A percentile compares a stretch with the other conserved stretches of the same genome.
Conservation (phyloP, 805 yeast genomes). For the Candida patagonica region DNA sequence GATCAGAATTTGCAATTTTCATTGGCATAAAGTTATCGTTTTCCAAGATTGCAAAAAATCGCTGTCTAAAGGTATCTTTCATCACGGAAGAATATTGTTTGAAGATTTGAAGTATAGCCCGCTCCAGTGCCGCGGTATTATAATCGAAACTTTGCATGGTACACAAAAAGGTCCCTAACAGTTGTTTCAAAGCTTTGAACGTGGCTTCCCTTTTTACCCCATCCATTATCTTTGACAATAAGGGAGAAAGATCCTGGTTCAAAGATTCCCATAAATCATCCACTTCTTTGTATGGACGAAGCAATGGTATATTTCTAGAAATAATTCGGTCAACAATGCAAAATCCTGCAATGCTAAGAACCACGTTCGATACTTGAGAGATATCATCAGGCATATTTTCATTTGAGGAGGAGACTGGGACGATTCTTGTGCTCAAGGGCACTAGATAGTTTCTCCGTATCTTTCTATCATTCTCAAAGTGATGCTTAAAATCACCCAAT, state of each 20-base stretch:
- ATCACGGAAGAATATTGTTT: constrained; percentile 50
- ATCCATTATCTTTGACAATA: constrained; percentile 28
- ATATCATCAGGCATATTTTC: constrained; percentile 42
- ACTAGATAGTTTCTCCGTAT: constrained; percentile 62
- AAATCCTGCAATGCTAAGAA: constrained; percentile 58
- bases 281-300: constrained; percentile 51
- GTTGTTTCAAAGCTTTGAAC: constrained; percentile 46
- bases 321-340: constrained; percentile 67
- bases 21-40: constrained; percentile 89
- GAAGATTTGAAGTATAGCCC: constrained; percentile 50
- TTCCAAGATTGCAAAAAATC: constrained; percentile 53
- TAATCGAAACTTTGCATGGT: constrained; percentile 67
- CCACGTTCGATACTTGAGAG: constrained; percentile 15
- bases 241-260: constrained; percentile 26
- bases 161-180: constrained; percentile 63
- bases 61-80: constrained; percentile 45
- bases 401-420: constrained; percentile 21
- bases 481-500: constrained; percentile 47
- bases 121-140: constrained; percentile 50
- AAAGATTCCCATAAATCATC: constrained; percentile 74
- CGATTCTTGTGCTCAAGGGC: constrained; percentile 45
- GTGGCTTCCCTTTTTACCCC: constrained; percentile 25
- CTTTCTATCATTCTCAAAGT: constrained; percentile 62
- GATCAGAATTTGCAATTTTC: constrained; percentile 47
- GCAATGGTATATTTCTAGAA: constrained; percentile 48